These are phyloP conservation scores for Moesziomyces sp. DNA, from an alignment of 1,284 basidiomycete species.

Conservation along the genomic window DNA sequence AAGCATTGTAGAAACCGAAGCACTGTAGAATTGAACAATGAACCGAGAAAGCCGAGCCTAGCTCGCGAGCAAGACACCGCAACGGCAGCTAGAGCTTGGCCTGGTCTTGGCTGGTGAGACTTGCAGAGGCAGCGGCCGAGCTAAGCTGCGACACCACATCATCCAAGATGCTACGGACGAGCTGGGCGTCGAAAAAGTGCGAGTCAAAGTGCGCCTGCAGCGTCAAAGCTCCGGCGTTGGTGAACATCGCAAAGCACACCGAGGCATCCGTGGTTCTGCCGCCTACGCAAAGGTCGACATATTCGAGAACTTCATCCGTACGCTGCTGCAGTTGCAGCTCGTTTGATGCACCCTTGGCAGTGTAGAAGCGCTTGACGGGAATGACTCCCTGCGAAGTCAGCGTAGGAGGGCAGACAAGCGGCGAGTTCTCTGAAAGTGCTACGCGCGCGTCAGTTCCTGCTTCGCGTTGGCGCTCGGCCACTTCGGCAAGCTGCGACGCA, in stretches of 20 bases:
- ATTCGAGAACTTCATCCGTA: slow-evolving; percentile 10
- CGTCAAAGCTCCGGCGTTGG: slow-evolving; percentile 11
- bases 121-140: slow-evolving; percentile 8
- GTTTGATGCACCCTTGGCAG: slow-evolving; percentile 14
- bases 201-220: slow-evolving; percentile 31
- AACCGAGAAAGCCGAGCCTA: no score
- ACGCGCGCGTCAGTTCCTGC: slow-evolving; percentile 16
- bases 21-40: no score
- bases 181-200: slow-evolving; percentile 28
- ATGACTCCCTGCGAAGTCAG: slow-evolving; percentile 29
- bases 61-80: no score
- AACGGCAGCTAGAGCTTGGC: slow-evolving; percentile 20
- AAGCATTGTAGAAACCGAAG: no score
- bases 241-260: slow-evolving; percentile 31
- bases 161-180: slow-evolving; percentile 26
- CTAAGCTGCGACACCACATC: slow-evolving; percentile 16
- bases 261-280: slow-evolving; percentile 29
- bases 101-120: slow-evolving; percentile 3
- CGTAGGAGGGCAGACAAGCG: slow-evolving; percentile 24
- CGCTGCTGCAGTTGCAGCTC: slow-evolving; percentile 10
- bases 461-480: slow-evolving; percentile 9
- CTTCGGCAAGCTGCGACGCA: slow-evolving; percentile 10
- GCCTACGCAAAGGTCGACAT: slow-evolving; percentile 1
- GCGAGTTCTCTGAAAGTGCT: slow-evolving; percentile 27
- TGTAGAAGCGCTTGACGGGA: slow-evolving; percentile 17